Evolutionary conservation across 1,284 basidiomycete species (phyloP), one percentile per base, ranked within the genome.

Genomic region (Cystobasidium slooffiae): DNA sequence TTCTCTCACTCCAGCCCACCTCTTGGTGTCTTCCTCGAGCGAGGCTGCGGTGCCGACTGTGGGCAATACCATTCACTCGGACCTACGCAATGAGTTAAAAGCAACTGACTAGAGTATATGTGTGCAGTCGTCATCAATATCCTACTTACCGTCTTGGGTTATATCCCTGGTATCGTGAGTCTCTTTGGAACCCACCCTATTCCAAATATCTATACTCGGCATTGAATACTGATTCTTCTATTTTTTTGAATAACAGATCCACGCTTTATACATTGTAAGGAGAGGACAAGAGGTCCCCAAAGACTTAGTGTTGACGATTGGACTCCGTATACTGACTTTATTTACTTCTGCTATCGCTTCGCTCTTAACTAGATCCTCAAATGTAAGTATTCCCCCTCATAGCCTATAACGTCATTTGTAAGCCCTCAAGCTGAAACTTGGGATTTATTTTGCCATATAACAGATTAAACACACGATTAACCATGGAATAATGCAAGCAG

Each of bases 101-200:
- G 9, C 12, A 37, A 24, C 31, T 24, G 56, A 63, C 41, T 44
- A 14, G 14, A 10, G 63, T 8, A 24, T 10, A 31, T 52, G 46
- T 63, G n/a, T 51, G 37, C 58, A 62, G 68, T 79, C 68, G 74
- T 76, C 68, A 78, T 80, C 77, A 79, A 80, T 67, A 78, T 81
- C 68, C 76, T 81, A 22, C 68, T 81, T n/a, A 81, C 80, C 39
- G 22, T 80, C 14, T 75, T 81, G 7, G 80, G 80, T 74, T 79
- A 59, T 46, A 68, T 78, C 22, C 77, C 75, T 64, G 75, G 77
- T 53, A 76, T 76, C 59, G 66, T 68, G 53, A 68, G 66, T 68
- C 5, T 31, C 31, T 31, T 31, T 5, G 31, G 31, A 31, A 31
- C 31, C 31, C 10, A 37, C 10, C 22, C 53, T n/a, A 62, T 5